phyloP scores from a whole-genome alignment of 805 yeast genomes.

The Barnettozyma vustinii region DNA sequence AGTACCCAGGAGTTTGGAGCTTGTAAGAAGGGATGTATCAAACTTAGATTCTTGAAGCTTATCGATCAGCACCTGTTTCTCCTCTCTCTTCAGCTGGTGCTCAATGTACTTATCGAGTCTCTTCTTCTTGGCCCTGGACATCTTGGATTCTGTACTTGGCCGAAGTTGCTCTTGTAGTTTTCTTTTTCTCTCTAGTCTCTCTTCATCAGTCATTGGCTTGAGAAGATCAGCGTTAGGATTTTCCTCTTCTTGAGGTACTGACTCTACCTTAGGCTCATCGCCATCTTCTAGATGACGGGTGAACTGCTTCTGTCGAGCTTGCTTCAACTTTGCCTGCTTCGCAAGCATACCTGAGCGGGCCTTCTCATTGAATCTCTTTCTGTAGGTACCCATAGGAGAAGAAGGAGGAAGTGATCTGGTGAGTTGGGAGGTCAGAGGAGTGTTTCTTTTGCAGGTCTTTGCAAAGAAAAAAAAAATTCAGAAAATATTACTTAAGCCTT shows the following conservation, averaged over 20 bases:
- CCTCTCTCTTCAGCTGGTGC: constrained; percentile 84
- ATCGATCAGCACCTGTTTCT: constrained; percentile 68
- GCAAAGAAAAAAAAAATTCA: too few species aligned
- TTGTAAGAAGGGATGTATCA: constrained; percentile 63
- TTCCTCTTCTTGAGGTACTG: constrained; percentile 17
- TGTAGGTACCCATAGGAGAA: constrained; percentile 81
- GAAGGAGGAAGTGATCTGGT: neutral
- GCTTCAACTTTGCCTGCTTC: constrained; percentile 64
- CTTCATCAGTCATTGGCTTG: constrained; percentile 59
- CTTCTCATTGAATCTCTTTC: constrained; percentile 77
- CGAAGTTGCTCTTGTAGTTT: constrained; percentile 52
- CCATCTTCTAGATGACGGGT: constrained; percentile 42
- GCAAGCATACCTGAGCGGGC: constrained; percentile 83
- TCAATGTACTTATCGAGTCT: constrained; percentile 89
- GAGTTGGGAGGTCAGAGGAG: too few species aligned
- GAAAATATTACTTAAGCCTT: too few species aligned
- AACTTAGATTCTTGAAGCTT: constrained; percentile 59
- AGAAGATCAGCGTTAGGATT: constrained; percentile 59
- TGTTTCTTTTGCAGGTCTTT: too few species aligned
- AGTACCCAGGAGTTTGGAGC: constrained; percentile 74
- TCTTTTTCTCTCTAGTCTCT: constrained; percentile 59
- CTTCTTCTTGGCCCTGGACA: constrained; percentile 66
- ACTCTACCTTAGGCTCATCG: constrained; percentile 20
- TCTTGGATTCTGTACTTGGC: constrained; percentile 60
- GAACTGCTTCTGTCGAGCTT: constrained; percentile 67